Conservation (phyloP, 208 protist genomes). For the Leishmania martiniquensis region DNA sequence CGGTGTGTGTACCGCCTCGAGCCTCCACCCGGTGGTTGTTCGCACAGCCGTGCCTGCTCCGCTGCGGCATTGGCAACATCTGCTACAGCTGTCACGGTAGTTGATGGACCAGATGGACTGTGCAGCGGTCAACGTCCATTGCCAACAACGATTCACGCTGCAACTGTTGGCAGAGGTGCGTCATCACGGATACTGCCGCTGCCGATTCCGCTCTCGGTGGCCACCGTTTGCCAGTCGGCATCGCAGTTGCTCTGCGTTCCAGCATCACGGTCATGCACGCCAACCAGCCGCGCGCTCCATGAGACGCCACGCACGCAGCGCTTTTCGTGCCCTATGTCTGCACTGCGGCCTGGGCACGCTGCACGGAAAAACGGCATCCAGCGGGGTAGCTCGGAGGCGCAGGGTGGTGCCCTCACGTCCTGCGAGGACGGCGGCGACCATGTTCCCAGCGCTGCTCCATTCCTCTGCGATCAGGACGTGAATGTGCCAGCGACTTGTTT, state of each 20-base stretch:
- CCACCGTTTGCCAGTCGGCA: slow-evolving; percentile 9
- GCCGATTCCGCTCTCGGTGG: slow-evolving; percentile 38
- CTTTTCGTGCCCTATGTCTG: slow-evolving; percentile 10
- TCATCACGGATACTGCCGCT: slow-evolving; percentile 25
- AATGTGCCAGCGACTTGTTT: not conserved
- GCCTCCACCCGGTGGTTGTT: not conserved
- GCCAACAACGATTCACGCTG: not conserved
- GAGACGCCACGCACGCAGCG: slow-evolving; percentile 15
- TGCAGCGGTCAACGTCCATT: not conserved
- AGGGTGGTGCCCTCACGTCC: not conserved
- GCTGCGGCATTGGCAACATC: not conserved
- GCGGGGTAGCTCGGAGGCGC: not conserved
- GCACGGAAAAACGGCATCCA: not conserved
- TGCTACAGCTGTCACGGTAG: not conserved
- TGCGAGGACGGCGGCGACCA: not conserved
- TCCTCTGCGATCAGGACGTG: slow-evolving; percentile 7
- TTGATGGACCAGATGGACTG: not conserved
- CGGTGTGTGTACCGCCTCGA: slow-evolving; percentile 4
- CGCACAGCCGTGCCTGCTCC: not conserved
- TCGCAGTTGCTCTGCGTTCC: not conserved
- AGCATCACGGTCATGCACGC: not conserved
- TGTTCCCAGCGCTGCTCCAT: not conserved
- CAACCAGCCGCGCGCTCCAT: not conserved
- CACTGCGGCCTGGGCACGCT: not conserved
- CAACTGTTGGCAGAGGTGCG: not conserved